Percentiles rank a stretch among this genome's conserved stretches.
phyloP scores from a whole-genome alignment of 2,329 filamentous ascomycete species.

The Gnomoniopsis sp. region DNA sequence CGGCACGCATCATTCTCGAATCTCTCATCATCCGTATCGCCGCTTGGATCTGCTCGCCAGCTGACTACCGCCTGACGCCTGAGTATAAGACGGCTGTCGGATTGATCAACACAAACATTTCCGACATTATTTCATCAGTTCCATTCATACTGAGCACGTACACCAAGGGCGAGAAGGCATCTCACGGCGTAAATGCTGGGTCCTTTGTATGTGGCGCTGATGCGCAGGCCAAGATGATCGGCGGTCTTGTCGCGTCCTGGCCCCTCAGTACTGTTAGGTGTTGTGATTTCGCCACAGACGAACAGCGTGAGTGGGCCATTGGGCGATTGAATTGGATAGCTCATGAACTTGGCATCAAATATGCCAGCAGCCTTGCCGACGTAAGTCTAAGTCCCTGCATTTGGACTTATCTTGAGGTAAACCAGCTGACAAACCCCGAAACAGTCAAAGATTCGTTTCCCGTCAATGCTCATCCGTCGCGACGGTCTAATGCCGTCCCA shows the following conservation, averaged over 20 bases:
- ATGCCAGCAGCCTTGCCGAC: constrained; percentile 52
- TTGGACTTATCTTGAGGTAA: not conserved
- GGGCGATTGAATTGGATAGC: constrained; percentile 54
- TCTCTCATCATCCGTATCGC: constrained; percentile 55
- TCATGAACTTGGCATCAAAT: constrained; percentile 53
- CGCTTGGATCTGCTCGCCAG: constrained; percentile 57
- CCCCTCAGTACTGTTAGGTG: constrained; percentile 51
- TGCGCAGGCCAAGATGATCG: constrained; percentile 49
- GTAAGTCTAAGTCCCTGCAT: constrained; percentile 29
- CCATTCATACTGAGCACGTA: constrained; percentile 52
- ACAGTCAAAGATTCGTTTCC: constrained; percentile 55
- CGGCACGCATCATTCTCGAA: constrained; percentile 51
- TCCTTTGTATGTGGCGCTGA: constrained; percentile 49
- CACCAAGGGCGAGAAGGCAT: not conserved
- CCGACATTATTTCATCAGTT: constrained; percentile 57
- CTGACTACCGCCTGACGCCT: constrained; percentile 60
- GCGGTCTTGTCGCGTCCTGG: constrained; percentile 59
- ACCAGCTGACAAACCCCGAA: not conserved
- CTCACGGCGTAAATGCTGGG: constrained; percentile 42
- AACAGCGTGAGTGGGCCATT: constrained; percentile 52
- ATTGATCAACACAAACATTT: constrained; percentile 48
- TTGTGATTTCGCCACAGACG: constrained; percentile 58
- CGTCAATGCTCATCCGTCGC: constrained; percentile 58
- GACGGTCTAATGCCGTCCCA: constrained; percentile 43
- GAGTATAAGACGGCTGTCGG: constrained; percentile 55